Evolutionary conservation across 306 rosid genomes (phyloP).

Genomic region (Psophocarpus tetragonolobus): DNA sequence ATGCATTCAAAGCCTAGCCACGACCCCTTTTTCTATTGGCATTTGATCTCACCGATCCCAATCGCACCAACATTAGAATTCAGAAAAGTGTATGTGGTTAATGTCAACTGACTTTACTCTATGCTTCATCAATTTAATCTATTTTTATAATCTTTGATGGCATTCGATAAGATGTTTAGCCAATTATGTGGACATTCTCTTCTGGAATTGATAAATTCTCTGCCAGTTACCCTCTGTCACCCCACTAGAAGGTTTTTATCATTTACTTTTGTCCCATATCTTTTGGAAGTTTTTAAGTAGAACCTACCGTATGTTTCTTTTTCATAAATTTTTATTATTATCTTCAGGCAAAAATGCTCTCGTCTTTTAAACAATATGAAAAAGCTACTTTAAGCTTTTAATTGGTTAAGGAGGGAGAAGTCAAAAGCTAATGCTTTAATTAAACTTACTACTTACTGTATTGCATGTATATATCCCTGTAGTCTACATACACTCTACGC

Average conservation of each 20-base stretch:
- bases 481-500: not conserved
- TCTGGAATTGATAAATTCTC: conserved; percentile 39
- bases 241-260: conserved; percentile 38
- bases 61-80: conserved; percentile 21
- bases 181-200: conserved; percentile 30
- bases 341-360: conserved; percentile 44
- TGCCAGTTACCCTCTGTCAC: conserved; percentile 17
- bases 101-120: conserved; percentile 31
- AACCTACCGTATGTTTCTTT: conserved; percentile 41
- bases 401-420: conserved; percentile 37
- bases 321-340: conserved; percentile 25
- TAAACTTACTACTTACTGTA: conserved; percentile 15
- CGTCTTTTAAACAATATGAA: conserved; percentile 41
- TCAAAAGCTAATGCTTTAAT: conserved; percentile 38
- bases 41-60: conserved; percentile 35
- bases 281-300: conserved; percentile 52
- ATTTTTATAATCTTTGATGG: conserved; percentile 22
- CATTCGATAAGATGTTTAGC: conserved; percentile 32
- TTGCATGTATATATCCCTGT: not conserved
- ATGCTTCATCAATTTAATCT: conserved; percentile 6
- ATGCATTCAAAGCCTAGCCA: conserved; percentile 29
- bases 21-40: conserved; percentile 25
- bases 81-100: conserved; percentile 29
- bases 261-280: conserved; percentile 63
- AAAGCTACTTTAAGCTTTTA: conserved; percentile 37